Conservation (phyloP, 164 flowering plant species). For the Paratinospora sagittata region DNA sequence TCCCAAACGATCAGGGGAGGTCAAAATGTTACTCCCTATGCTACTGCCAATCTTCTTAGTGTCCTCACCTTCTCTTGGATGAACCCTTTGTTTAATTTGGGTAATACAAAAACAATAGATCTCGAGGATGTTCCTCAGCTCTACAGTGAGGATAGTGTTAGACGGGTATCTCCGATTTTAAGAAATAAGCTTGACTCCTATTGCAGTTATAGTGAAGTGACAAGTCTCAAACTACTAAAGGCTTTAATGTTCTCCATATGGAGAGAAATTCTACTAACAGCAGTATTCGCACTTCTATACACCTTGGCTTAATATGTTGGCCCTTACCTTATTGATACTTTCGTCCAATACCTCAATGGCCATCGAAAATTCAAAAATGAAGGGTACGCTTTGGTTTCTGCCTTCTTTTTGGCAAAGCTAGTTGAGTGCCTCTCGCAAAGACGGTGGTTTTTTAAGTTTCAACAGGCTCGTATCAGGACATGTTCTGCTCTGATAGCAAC, state of each 20-base stretch:
- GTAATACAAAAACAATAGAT: constrained; percentile 49
- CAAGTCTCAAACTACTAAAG: constrained; percentile 17
- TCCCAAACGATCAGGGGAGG: constrained; percentile 25
- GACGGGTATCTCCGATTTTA: constrained; percentile 33
- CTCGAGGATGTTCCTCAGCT: constrained; percentile 71
- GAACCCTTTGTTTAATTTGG: constrained; percentile 44
- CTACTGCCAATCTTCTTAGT: constrained; percentile 42
- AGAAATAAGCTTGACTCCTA: constrained; percentile 36
- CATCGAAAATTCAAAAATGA: constrained; percentile 13
- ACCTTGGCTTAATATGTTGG: constrained; percentile 17
- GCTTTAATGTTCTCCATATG: constrained; percentile 14
- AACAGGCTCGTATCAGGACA: constrained; percentile 13
- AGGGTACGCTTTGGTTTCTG: constrained; percentile 17
- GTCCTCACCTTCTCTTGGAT: constrained; percentile 59
- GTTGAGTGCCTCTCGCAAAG: constrained; percentile 20
- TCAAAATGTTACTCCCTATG: constrained; percentile 40
- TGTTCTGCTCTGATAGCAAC: constrained; percentile 6
- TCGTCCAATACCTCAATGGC: constrained; percentile 22
- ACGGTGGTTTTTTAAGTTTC: constrained; percentile 14
- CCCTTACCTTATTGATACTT: constrained; percentile 19
- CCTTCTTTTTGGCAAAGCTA: constrained; percentile 14
- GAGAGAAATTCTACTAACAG: constrained; percentile 14
- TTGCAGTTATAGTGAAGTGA: constrained; percentile 12
- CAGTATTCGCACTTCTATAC: constrained; percentile 3
- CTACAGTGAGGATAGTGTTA: constrained; percentile 35